Base-by-base conservation (phyloP, 2,329 filamentous ascomycete genomes). In the Immersiporthe knoxdaviesiana region DNA sequence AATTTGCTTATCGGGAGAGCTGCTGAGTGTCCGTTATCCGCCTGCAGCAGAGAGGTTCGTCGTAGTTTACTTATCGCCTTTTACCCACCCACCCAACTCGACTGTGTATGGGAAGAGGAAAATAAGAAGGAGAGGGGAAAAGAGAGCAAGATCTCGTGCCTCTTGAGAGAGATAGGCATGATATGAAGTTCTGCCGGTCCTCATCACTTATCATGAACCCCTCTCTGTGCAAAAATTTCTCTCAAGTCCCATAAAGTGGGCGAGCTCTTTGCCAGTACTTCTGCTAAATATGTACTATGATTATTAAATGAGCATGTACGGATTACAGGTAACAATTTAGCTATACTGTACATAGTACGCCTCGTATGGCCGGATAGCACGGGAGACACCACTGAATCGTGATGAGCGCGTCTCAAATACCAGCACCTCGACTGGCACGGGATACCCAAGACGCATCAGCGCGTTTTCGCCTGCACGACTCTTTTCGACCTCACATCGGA, bases 1-100 rank as follows among this genome's bases (percentile, higher is more conserved):
- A 59, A 56, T 27, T 37, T 37, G 52, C 32, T 59, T 59, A 59
- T 59, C 56, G 52, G 52, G 52, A 27, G 50, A 16, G 27, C 27
- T 56, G 14, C 52, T 14, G 52, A 35, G 12, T 56, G 24, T 54
- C 24, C 14, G 52, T 16, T 56, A 56, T 56, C 52, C 52, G 52
- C 52, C 52, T 30, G 52, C 52, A 32, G 24, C 24, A 27, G 47
- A 16, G 14, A n/a, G 7, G 18, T 11, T 21, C 41, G 21, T 16
- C 44, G n/a, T 47, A 35, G 4, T 35, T 4, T 35, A 35, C 35
- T 35, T 35, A 47, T 47, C 44, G 44, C 44, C 52, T 16, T 11
- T 16, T 56, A 56, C 12, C 27, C 52, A 16, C 52, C 52, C 52
- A 27, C 52, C 52, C 52, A 56, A 30, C 18, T 47, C 44, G 44